Evolutionary conservation across 2,329 filamentous ascomycete species (phyloP).

Genomic region (Epichloe sylvatica): DNA sequence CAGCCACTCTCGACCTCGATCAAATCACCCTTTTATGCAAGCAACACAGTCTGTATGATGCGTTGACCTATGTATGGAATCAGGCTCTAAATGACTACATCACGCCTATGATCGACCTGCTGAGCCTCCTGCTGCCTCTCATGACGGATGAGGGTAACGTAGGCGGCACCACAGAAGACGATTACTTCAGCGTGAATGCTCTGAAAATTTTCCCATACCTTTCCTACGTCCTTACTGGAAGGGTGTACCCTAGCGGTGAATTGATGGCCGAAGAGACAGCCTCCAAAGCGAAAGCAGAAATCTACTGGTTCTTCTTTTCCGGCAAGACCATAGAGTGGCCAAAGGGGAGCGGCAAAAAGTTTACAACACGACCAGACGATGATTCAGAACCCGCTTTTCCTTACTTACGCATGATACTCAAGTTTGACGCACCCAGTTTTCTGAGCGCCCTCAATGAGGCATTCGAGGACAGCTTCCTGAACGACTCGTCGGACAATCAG

Average conservation of each 20-base stretch:
- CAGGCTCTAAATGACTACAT: constrained; percentile 79
- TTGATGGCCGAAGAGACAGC: constrained; percentile 59
- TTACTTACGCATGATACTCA: constrained; percentile 69
- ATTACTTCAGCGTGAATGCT: constrained; percentile 54
- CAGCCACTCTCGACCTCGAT: constrained; percentile 81
- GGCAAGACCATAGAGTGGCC: constrained; percentile 68
- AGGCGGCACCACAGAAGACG: constrained; percentile 42
- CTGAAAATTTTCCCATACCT: constrained; percentile 91
- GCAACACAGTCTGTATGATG: constrained; percentile 83
- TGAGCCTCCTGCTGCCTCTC: constrained; percentile 51
- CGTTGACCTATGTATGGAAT: constrained; percentile 94
- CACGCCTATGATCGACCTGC: constrained; percentile 73
- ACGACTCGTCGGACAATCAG: constrained; percentile 55
- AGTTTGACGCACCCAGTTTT: constrained; percentile 83
- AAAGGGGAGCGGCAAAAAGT: constrained; percentile 43
- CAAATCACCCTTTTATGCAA: constrained; percentile 85
- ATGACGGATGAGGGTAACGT: constrained; percentile 41
- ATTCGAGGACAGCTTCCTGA: constrained; percentile 88
- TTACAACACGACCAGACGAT: constrained; percentile 44
- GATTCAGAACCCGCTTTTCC: constrained; percentile 63
- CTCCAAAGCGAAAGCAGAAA: constrained; percentile 63
- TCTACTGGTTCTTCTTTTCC: constrained; percentile 91
- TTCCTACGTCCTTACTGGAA: constrained; percentile 77
- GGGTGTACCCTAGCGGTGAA: constrained; percentile 80
- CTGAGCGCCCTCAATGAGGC: constrained; percentile 93